Evolutionary conservation across 345 rosid species (phyloP), one percentile per base, ranked within the genome.

Genomic region (Crucihimalaya himalaica): DNA sequence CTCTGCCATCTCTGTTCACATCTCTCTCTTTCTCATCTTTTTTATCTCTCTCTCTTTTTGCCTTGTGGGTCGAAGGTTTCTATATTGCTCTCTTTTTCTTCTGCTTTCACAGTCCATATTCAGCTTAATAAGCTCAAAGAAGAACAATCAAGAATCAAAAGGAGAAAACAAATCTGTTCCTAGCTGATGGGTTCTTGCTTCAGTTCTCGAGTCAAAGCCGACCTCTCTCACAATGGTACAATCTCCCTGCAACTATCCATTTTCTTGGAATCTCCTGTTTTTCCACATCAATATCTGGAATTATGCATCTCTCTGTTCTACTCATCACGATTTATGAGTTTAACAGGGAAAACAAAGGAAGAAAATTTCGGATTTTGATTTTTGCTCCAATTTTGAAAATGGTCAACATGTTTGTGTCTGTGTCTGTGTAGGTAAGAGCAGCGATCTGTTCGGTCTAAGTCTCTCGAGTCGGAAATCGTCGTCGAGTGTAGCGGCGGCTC

Each of bases 401-500:
- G 34, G 45, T 55, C 11, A 10, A 75, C 55, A 51, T 39, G 3
- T 68, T 63, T 64, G 31, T 59, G 0, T 65, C 2, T 31, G 34
- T 31, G 34, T 31, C 25, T 31, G 27, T 74, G 54, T 45, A 83
- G 83, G 82, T 53, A 47, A 70, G 40, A 72, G 82, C 73, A 77
- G 71, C 47, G 73, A 75, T 60, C 78, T 78, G 45, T 78, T 69
- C 47, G 84, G 80, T 45, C 18, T 72, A 53, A 75, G 81, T 60
- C 61, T 81, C 46, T 79, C 84, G 6, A 82, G 87, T 74, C 80
- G 84, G 71, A 88, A 68, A 74, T 75, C 79, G 3, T 88, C 90
- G 50, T 79, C 86, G 8, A 52, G 61, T n/a, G 84, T 96, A 8
- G 57, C 69, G 13, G 80, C 79, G 63, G 81, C 92, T 71, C 92